phyloP scores from a whole-genome alignment of 257 asterid species.

The Lavandula angustifolia region DNA sequence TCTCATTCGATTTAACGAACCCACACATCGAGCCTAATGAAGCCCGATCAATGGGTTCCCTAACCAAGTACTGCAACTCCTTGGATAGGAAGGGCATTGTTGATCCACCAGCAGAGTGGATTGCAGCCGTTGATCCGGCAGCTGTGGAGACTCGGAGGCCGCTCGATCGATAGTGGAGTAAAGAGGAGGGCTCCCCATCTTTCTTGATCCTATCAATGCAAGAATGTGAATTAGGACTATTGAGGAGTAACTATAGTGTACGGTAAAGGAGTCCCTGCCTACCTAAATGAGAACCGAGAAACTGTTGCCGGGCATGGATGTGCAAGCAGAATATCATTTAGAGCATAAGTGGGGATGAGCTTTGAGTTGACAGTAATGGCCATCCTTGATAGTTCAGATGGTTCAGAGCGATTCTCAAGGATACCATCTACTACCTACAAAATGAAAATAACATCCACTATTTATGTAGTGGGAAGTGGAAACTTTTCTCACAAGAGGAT shows the following conservation, averaged over 20 bases:
- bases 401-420: constrained; percentile 53
- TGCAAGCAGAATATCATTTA: constrained; percentile 70
- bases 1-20: constrained; percentile 47
- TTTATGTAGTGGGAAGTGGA: not conserved
- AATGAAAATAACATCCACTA: not conserved
- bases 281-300: constrained; percentile 75
- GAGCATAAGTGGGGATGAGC: constrained; percentile 55
- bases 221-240: constrained; percentile 1
- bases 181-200: constrained; percentile 44
- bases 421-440: constrained; percentile 60
- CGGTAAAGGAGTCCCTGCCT: not conserved
- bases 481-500: constrained; percentile 7
- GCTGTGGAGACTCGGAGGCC: constrained; percentile 92
- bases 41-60: constrained; percentile 77
- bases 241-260: not conserved
- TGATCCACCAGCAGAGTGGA: constrained; percentile 85
- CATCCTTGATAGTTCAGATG: constrained; percentile 80
- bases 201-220: constrained; percentile 46
- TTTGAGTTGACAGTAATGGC: constrained; percentile 65
- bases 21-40: constrained; percentile 48
- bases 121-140: constrained; percentile 96
- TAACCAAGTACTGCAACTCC: constrained; percentile 85
- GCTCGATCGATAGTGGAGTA: constrained; percentile 79
- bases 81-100: constrained; percentile 71
- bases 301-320: constrained; percentile 86